Evolutionary conservation across 257 asterid genomes (phyloP).

Genomic region (Solanum infundibuliforme): DNA sequence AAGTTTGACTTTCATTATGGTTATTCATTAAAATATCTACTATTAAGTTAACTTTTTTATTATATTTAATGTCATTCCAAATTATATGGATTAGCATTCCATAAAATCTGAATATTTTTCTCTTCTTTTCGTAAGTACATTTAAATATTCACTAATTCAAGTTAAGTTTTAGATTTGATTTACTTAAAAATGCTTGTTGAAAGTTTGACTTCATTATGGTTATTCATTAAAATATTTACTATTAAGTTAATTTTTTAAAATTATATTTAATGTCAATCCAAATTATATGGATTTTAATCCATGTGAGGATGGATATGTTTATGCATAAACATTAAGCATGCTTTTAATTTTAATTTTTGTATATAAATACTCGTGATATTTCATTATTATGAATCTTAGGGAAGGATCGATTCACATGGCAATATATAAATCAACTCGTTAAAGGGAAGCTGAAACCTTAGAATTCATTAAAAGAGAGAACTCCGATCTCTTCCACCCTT

Average conservation of each 20-base stretch:
- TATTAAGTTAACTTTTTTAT: not conserved
- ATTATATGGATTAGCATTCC: not conserved
- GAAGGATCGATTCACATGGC: too few species aligned
- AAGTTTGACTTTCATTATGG: not conserved
- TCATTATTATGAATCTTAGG: not conserved
- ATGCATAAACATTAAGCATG: not conserved
- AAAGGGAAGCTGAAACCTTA: too few species aligned
- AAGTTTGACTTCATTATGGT: not conserved
- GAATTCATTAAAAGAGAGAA: too few species aligned
- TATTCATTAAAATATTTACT: not conserved
- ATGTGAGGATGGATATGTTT: too few species aligned
- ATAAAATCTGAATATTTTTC: not conserved
- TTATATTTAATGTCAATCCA: not conserved
- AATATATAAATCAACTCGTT: too few species aligned
- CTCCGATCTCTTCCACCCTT: fast-evolving
- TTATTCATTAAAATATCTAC: not conserved
- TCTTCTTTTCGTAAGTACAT: not conserved
- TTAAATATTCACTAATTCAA: not conserved
- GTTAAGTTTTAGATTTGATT: not conserved
- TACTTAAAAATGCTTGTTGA: not conserved
- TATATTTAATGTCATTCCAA: not conserved
- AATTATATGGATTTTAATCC: not conserved
- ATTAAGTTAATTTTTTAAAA: not conserved
- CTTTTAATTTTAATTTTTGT: not conserved
- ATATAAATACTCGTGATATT: not conserved